Evolutionary conservation across 2,329 filamentous ascomycete species (phyloP), one percentile per base, ranked within the genome.

Genomic region (Colletotrichum sojae): DNA sequence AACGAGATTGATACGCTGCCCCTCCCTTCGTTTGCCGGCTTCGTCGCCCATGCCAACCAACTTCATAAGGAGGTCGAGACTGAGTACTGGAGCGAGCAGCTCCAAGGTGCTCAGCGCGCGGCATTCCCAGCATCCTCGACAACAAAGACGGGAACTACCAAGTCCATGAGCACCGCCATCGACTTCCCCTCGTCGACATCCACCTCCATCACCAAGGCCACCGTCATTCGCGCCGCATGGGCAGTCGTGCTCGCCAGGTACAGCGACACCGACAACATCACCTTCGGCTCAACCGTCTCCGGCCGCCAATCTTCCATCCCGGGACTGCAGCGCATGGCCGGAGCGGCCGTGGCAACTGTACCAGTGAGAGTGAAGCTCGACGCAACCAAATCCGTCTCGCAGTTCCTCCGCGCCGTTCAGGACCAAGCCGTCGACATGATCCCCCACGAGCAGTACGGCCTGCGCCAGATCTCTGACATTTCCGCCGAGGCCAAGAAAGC

Each of bases 211-310:
- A 62, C 58, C 20, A 62, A 45, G 18, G 58, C 45, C 48, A 49
- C 79, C 6, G 73, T 81, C 43, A 78, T 84, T 39, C 78, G 80
- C 46, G 80, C 79, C n/a, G 82, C 81, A 3, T 84, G 82, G 82
- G 80, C 80, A 5, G 63, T 83, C 15, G 76, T 81, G 1, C 76
- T 81, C 1, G 76, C 78, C 1, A 70, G 79, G 12, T 82, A 82
- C 63, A 75, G 80, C 64, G 76, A 76, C 3, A 74, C 77, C 25
- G 65, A 76, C 15, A 79, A 82, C 56, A 76, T 83, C 31, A 72
- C 80, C 22, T 82, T 83, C 60, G 81, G 81, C 5, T 78, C 80
- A 69, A 81, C 79, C 0, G 73, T 82, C 18, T 81, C 81, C 45
- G 48, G 58, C 18, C 58, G 58, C 46, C 80, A 62, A 16, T 72